phyloP scores from a whole-genome alignment of 495 filamentous ascomycete species.

The Neurospora sp. region DNA sequence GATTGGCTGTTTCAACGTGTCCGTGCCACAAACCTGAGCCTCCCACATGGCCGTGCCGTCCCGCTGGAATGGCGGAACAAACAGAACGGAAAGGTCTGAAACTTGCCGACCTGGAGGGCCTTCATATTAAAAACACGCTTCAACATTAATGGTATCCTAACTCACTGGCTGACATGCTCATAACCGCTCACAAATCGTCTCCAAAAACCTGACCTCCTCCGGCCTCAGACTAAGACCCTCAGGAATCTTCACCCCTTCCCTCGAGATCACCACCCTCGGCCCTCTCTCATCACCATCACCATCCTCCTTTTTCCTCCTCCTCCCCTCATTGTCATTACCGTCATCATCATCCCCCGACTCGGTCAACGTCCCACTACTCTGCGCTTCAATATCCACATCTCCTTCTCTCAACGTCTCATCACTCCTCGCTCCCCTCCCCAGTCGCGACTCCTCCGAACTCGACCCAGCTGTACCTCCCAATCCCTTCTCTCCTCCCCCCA shows the following conservation, averaged over 20 bases:
- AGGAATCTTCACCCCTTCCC: slow-evolving; percentile 6
- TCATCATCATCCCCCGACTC: background rate
- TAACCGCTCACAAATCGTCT: slow-evolving; percentile 10
- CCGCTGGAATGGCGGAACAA: background rate
- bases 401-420: slow-evolving; percentile 7
- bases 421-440: background rate
- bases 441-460: too few relatives aligned
- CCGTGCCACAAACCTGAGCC: background rate
- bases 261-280: slow-evolving; percentile 5
- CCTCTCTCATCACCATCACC: background rate
- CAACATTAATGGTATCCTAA: background rate
- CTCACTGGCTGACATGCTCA: background rate
- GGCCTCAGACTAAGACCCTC: slow-evolving; percentile 10
- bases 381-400: background rate
- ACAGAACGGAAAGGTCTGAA: background rate
- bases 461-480: too few relatives aligned
- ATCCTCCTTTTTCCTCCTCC: background rate
- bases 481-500: background rate
- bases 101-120: too few relatives aligned
- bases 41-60: background rate
- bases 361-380: background rate
- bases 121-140: background rate
- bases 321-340: background rate
- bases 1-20: background rate
- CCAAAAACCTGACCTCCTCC: slow-evolving; percentile 12